These are phyloP conservation scores for Atkinsonella hypoxylon DNA, from an alignment of 2,329 filamentous ascomycete genomes.

Conservation along the genomic window DNA sequence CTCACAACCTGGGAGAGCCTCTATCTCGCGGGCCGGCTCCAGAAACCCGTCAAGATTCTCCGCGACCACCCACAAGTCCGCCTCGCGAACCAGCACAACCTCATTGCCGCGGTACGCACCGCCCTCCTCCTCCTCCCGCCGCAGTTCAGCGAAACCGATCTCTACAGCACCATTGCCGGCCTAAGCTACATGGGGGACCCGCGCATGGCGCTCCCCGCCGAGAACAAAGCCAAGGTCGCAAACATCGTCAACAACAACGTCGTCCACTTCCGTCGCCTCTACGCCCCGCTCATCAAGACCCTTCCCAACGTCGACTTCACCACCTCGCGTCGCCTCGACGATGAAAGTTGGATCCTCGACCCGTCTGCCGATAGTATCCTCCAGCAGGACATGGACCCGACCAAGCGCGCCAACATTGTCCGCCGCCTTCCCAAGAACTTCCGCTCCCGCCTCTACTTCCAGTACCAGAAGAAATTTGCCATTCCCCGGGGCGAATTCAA, in stretches of 20 bases:
- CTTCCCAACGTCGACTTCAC: conserved; percentile 79
- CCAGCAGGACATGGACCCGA: conserved; percentile 83
- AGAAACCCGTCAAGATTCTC: conserved; percentile 96
- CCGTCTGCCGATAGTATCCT: conserved; percentile 52
- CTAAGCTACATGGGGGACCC: conserved; percentile 93
- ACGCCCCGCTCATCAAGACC: conserved; percentile 78
- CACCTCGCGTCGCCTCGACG: conserved; percentile 33
- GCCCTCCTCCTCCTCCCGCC: conserved; percentile 77
- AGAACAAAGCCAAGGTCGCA: conserved; percentile 82
- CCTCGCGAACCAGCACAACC: conserved; percentile 89
- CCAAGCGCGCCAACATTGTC: conserved; percentile 92
- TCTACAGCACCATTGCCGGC: conserved; percentile 84
- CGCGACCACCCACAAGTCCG: conserved; percentile 87
- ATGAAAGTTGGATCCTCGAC: conserved; percentile 28
- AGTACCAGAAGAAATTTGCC: conserved; percentile 81
- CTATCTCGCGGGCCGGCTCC: conserved; percentile 89
- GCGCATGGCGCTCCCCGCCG: conserved; percentile 83
- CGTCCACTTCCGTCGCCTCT: conserved; percentile 80
- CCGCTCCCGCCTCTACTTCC: conserved; percentile 81
- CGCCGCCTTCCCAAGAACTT: conserved; percentile 78
- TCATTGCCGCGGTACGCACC: conserved; percentile 82
- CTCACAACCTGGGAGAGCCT: conserved; percentile 86
- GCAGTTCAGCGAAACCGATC: conserved; percentile 71
- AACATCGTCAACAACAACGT: conserved; percentile 94
- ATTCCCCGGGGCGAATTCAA: conserved; percentile 78